phyloP scores from a whole-genome alignment of 495 filamentous ascomycete genomes.

The Penicillium paradoxum region DNA sequence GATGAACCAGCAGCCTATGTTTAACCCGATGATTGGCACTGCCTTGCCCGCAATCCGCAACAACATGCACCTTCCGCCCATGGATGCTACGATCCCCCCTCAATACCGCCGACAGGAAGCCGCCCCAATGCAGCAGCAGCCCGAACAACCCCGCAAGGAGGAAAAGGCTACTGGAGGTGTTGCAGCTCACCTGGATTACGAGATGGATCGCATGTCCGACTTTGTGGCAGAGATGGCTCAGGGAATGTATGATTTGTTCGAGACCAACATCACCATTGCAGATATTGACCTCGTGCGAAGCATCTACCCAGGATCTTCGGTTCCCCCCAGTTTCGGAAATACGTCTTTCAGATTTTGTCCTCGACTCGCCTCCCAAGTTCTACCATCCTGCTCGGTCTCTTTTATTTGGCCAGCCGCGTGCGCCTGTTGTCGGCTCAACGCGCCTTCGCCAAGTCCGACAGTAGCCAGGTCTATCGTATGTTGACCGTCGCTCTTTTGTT shows the following conservation, averaged over 20 bases:
- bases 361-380: constrained; percentile 93
- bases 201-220: constrained; percentile 97
- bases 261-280: constrained; percentile 56
- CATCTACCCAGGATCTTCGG: constrained; percentile 61
- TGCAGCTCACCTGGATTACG: constrained; percentile 94
- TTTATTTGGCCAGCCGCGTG: constrained; percentile 81
- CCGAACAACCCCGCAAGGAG: constrained; percentile 45
- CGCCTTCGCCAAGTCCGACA: constrained; percentile 48
- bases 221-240: constrained; percentile 94
- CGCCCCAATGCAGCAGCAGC: constrained; percentile 27
- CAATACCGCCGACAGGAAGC: constrained; percentile 44
- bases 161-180: constrained; percentile 74
- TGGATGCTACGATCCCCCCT: constrained; percentile 38
- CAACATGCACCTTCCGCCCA: constrained; percentile 42
- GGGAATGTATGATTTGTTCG: constrained; percentile 66
- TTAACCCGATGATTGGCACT: constrained; percentile 32
- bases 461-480: constrained; percentile 82
- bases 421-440: constrained; percentile 60
- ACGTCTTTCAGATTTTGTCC: constrained; percentile 87
- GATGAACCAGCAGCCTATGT: constrained; percentile 36
- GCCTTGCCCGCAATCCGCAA: constrained; percentile 38
- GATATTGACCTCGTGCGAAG: constrained; percentile 75
- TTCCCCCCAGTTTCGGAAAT: constrained; percentile 84
- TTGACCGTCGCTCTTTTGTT: constrained; percentile 83
- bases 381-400: constrained; percentile 88